phyloP scores from a whole-genome alignment of 139 green algal species.

The Chlamydomonas asymmetrica region DNA sequence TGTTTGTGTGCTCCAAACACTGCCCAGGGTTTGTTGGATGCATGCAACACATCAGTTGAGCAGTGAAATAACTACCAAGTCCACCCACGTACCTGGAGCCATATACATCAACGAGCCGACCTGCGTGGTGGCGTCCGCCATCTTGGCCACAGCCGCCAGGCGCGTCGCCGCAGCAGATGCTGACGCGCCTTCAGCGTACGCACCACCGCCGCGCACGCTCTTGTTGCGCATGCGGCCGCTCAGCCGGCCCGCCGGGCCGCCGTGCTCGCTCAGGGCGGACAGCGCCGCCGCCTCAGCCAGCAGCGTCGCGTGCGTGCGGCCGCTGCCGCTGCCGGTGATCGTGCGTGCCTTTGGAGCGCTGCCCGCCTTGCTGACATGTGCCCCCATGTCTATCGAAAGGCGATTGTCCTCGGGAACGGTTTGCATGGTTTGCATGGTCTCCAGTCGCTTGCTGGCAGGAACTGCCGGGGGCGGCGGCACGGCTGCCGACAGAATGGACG shows the following conservation, averaged over 20 bases:
- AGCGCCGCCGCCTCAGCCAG: too few species aligned
- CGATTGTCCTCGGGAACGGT: slow-evolving; percentile 25
- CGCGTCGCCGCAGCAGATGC: not conserved
- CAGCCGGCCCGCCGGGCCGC: too few species aligned
- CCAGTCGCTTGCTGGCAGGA: not conserved
- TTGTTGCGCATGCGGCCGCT: too few species aligned
- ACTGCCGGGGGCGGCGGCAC: not conserved
- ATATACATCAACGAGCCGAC: slow-evolving; percentile 73
- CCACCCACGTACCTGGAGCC: slow-evolving; percentile 66
- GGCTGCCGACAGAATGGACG: not conserved
- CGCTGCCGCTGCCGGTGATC: not conserved
- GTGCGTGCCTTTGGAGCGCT: not conserved
- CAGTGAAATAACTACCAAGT: slow-evolving; percentile 28
- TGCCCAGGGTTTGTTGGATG: too few species aligned
- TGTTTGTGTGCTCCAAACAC: too few species aligned
- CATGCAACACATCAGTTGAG: slow-evolving; percentile 29
- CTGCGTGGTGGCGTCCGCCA: slow-evolving; percentile 36
- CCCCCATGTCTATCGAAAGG: slow-evolving; percentile 10
- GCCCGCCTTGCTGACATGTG: too few species aligned
- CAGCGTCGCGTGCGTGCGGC: not conserved
- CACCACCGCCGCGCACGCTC: not conserved
- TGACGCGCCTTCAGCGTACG: too few species aligned
- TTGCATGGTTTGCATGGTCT: too few species aligned
- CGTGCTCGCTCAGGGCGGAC: too few species aligned
- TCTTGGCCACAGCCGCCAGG: not conserved